A percentile compares a stretch with the other conserved stretches of the same genome.
Conservation (phyloP, 495 filamentous ascomycete genomes). For the Aspergillus asperescens region DNA sequence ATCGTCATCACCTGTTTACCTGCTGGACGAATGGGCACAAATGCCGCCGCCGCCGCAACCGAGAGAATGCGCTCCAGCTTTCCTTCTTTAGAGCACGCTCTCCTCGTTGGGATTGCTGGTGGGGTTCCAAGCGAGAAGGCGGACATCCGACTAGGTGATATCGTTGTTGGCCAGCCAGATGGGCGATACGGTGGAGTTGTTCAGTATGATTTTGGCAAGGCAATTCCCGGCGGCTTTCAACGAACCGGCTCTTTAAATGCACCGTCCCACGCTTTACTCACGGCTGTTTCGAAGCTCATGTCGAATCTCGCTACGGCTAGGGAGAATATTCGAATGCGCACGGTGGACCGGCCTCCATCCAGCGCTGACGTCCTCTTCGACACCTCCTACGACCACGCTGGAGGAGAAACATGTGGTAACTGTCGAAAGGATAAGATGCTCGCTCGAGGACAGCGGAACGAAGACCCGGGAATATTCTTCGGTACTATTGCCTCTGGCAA, state of each 20-base stretch:
- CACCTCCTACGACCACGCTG: background rate
- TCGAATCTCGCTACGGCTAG: background rate
- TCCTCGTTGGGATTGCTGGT: background rate
- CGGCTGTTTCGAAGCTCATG: background rate
- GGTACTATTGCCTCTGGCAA: background rate
- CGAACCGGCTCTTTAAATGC: background rate
- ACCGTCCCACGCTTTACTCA: background rate
- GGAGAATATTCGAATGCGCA: background rate
- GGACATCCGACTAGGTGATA: conserved; percentile 2
- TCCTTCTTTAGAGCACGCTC: background rate
- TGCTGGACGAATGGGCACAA: background rate
- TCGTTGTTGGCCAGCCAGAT: background rate
- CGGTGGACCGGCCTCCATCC: background rate
- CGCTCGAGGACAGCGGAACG: background rate
- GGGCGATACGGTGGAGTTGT: background rate
- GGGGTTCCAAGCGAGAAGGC: background rate
- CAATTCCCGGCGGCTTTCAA: background rate
- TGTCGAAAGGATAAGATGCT: background rate
- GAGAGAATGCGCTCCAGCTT: background rate
- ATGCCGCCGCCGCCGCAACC: background rate
- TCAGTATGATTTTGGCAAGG: conserved; percentile 2
- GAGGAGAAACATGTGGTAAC: background rate
- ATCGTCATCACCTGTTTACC: background rate
- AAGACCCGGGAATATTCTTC: background rate
- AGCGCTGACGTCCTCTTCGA: background rate